Conservation (phyloP, 768 basidiomycete genomes). For the Suillus occidentalis region DNA sequence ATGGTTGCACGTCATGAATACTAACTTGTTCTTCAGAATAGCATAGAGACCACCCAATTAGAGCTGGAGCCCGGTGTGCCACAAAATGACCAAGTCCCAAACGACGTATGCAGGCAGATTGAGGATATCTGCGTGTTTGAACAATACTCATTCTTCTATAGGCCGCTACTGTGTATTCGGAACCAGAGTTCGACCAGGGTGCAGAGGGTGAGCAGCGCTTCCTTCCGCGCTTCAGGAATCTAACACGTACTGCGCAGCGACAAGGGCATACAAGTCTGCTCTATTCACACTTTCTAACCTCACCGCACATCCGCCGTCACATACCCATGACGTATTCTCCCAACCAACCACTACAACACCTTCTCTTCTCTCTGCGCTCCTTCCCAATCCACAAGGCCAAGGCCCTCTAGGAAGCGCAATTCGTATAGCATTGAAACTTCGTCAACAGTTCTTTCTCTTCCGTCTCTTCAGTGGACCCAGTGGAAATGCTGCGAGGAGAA, state of each 20-base stretch:
- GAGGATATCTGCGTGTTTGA: neutral
- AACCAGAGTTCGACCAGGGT: conserved; percentile 40
- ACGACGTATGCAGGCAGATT: neutral
- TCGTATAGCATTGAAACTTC: conserved; percentile 66
- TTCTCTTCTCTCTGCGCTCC: conserved; percentile 61
- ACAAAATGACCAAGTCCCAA: neutral
- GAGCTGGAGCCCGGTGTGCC: neutral
- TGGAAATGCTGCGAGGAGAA: conserved; percentile 44
- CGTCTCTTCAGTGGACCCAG: conserved; percentile 43
- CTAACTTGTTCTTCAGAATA: neutral
- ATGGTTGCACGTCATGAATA: neutral
- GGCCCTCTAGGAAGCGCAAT: conserved; percentile 71
- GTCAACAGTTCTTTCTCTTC: conserved; percentile 56
- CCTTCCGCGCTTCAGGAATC: neutral
- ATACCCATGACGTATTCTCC: conserved; percentile 50
- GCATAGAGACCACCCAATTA: neutral
- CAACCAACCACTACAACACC: conserved; percentile 38
- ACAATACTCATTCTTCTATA: conserved; percentile 9
- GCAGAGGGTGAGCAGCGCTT: conserved; percentile 46
- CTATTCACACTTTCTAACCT: conserved; percentile 64
- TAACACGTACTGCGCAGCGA: conserved; percentile 41
- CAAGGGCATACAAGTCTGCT: conserved; percentile 76
- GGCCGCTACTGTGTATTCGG: conserved; percentile 12
- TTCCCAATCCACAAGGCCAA: conserved; percentile 74
- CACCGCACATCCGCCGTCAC: conserved; percentile 56